Percentiles rank a stretch among this genome's conserved stretches.
phyloP scores from a whole-genome alignment of 345 rosid species.

The Eutrema yunnanense region DNA sequence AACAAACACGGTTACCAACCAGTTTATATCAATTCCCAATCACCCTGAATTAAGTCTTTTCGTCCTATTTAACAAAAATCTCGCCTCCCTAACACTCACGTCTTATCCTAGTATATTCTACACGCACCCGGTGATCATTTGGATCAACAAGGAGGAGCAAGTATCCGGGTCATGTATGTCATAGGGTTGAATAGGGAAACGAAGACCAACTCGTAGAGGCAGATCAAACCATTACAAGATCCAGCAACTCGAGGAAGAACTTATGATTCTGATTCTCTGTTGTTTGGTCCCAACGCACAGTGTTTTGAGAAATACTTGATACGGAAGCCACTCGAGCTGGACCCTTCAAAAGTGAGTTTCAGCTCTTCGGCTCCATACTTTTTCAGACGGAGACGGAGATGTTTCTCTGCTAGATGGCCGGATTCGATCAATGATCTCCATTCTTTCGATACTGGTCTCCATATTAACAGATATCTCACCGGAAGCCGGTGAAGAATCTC shows the following conservation, averaged over 20 bases:
- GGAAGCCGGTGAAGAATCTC: neutral
- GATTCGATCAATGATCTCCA: neutral
- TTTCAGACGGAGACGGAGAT: neutral
- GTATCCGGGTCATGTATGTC: neutral
- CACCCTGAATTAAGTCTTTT: too few species aligned
- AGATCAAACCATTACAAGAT: constrained; percentile 5
- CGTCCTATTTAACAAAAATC: too few species aligned
- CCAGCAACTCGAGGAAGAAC: neutral
- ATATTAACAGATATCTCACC: neutral
- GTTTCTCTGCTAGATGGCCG: neutral
- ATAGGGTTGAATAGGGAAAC: neutral
- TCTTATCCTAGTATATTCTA: too few species aligned
- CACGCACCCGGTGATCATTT: too few species aligned
- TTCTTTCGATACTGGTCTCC: neutral
- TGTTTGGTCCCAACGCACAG: neutral
- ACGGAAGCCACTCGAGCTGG: neutral
- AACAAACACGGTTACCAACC: too few species aligned
- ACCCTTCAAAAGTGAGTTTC: neutral
- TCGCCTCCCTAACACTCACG: too few species aligned
- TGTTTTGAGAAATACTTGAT: neutral
- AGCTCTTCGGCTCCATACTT: neutral
- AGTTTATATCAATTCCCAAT: too few species aligned
- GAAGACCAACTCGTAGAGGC: neutral
- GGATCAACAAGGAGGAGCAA: constrained; percentile 3
- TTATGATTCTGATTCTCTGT: neutral